Evolutionary conservation across 1,139 yeast genomes (phyloP).

Genomic region (Scheffersomyces parashehatae): DNA sequence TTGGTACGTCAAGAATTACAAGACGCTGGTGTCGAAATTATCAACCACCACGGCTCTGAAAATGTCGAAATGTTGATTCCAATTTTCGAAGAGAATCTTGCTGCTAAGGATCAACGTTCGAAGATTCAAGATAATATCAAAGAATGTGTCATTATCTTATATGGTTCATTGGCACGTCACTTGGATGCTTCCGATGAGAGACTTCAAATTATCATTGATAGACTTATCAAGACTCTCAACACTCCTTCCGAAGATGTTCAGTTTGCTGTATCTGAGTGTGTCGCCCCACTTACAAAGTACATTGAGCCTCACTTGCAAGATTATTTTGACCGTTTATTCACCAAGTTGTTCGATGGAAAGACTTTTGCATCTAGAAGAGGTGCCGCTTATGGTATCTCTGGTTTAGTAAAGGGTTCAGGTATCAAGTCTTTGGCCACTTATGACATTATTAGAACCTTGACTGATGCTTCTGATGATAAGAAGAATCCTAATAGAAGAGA

Average conservation of each 20-base stretch:
- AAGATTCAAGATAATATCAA: conserved; percentile 63
- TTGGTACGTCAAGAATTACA: conserved; percentile 80
- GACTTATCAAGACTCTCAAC: conserved; percentile 71
- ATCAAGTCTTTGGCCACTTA: conserved; percentile 71
- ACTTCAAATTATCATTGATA: conserved; percentile 62
- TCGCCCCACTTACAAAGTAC: conserved; percentile 75
- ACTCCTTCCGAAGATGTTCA: conserved; percentile 91
- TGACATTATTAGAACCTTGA: conserved; percentile 72
- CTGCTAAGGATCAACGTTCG: conserved; percentile 43
- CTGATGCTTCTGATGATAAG: conserved; percentile 89
- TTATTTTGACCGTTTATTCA: conserved; percentile 60
- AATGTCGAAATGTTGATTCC: conserved; percentile 74
- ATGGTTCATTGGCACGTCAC: conserved; percentile 87
- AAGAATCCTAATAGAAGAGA: conserved; percentile 75
- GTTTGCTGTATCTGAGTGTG: conserved; percentile 79
- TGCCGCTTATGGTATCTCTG: conserved; percentile 95
- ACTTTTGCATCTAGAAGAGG: conserved; percentile 72
- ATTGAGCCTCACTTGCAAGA: conserved; percentile 50
- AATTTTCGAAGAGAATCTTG: conserved; percentile 66
- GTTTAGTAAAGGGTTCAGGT: conserved; percentile 88
- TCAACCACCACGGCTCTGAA: conserved; percentile 62
- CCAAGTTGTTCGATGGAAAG: conserved; percentile 54
- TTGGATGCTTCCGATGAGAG: conserved; percentile 64
- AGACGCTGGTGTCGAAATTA: conserved; percentile 81
- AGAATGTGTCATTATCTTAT: conserved; percentile 80